phyloP scores from a whole-genome alignment of 108 stramenopile genomes.

The Cyclotella cryptica region DNA sequence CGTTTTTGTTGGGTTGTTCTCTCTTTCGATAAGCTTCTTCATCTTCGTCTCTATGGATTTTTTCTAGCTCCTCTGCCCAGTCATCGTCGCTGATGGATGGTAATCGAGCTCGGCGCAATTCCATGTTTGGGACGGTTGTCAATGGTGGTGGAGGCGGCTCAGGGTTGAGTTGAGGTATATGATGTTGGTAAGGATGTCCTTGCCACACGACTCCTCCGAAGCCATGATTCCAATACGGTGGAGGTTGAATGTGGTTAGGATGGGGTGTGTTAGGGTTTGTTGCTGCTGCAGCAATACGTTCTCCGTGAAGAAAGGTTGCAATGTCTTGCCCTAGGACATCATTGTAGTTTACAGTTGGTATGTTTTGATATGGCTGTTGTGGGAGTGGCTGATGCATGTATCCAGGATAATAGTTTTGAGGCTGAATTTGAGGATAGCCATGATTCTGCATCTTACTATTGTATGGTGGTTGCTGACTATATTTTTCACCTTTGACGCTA shows the following conservation, averaged over 20 bases:
- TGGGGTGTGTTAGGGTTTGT: no score
- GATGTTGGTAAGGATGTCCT: not conserved
- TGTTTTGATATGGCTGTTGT: constrained; percentile 9
- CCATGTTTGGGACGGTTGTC: constrained; percentile 28
- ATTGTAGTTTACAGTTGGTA: constrained; percentile 21
- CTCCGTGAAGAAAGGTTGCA: constrained; percentile 43
- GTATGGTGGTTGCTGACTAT: not conserved
- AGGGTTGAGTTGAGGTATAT: constrained; percentile 2
- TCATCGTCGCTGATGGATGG: constrained; percentile 50
- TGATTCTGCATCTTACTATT: constrained; percentile 18
- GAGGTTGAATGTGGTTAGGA: no score
- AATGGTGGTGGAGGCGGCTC: constrained; percentile 22
- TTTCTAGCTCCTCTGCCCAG: constrained; percentile 23
- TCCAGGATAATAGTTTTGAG: not conserved
- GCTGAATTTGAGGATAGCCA: constrained; percentile 4
- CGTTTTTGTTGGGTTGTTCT: constrained; percentile 29
- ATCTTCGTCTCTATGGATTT: constrained; percentile 11
- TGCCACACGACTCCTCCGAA: not conserved
- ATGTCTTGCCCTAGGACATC: constrained; percentile 39
- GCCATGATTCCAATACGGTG: not conserved
- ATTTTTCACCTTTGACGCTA: constrained; percentile 17
- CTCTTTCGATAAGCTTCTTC: constrained; percentile 19
- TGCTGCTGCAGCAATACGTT: constrained; percentile 22
- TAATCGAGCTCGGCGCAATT: constrained; percentile 19
- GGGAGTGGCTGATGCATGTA: constrained; percentile 19